Percentiles rank a stretch among this genome's conserved stretches.
Evolutionary conservation across 2,329 filamentous ascomycete genomes (phyloP).

Genomic region (Cadophora luteo-olivacea): DNA sequence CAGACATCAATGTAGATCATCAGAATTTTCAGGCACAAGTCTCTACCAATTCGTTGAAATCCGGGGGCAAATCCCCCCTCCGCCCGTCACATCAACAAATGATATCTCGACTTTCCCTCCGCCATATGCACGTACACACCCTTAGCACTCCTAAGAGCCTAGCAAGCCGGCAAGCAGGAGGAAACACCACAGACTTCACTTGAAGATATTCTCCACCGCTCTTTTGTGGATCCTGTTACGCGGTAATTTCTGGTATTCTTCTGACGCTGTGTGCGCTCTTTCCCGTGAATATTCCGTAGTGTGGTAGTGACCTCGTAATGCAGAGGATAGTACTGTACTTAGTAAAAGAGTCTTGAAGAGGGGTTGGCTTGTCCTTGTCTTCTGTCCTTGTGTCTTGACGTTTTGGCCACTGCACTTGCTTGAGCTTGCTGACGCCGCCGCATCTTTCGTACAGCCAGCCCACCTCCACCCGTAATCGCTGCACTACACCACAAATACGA

Average conservation of each 20-base stretch:
- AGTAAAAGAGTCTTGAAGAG: neutral
- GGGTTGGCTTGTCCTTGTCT: neutral
- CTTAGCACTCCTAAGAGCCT: constrained; percentile 16
- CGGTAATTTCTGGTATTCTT: constrained; percentile 4
- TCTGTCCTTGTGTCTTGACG: neutral
- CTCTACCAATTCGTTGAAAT: constrained; percentile 33
- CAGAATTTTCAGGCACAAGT: constrained; percentile 33
- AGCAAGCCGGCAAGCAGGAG: neutral
- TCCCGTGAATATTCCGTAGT: constrained; percentile 18
- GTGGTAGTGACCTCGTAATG: neutral
- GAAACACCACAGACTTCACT: constrained; percentile 1
- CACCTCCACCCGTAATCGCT: constrained; percentile 12
- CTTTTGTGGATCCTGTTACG: constrained; percentile 30
- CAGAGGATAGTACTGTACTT: neutral
- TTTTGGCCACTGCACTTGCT: constrained; percentile 9
- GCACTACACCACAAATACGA: constrained; percentile 23
- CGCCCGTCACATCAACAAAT: constrained; percentile 16
- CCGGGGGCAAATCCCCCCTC: constrained; percentile 20
- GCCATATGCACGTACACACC: constrained; percentile 20
- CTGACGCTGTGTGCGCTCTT: constrained; percentile 17
- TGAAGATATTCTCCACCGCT: constrained; percentile 32
- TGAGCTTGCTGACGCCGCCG: constrained; percentile 13
- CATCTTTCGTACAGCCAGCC: neutral
- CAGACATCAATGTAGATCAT: constrained; percentile 33
- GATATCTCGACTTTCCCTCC: constrained; percentile 4